These are phyloP conservation scores for Mycena amicta DNA, from an alignment of 768 basidiomycete genomes.

Conservation along the genomic window DNA sequence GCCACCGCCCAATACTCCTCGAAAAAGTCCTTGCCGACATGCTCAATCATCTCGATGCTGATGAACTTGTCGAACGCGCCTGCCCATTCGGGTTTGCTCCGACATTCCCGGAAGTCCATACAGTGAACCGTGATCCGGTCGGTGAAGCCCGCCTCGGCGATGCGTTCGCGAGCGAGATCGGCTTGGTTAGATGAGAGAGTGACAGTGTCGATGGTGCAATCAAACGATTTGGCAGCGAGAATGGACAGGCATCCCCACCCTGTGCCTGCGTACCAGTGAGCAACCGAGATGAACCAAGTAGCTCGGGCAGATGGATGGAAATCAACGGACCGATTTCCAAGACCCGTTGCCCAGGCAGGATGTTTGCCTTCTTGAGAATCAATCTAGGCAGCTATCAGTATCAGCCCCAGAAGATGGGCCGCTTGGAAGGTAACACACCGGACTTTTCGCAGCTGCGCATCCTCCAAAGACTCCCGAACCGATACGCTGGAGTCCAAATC, in stretches of 20 bases:
- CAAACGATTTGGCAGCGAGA: conserved; percentile 42
- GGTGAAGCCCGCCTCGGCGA: conserved; percentile 39
- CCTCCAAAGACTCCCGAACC: conserved; percentile 21
- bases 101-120: conserved; percentile 50
- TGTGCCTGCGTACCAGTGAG: conserved; percentile 42
- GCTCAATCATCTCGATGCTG: conserved; percentile 63
- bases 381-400: too few species aligned
- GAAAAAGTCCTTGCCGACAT: conserved; percentile 53
- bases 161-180: conserved; percentile 44
- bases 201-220: conserved; percentile 55
- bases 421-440: conserved; percentile 17
- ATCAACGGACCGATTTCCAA: conserved; percentile 45
- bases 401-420: not conserved
- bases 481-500: conserved; percentile 45
- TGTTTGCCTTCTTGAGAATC: conserved; percentile 53
- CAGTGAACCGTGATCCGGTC: conserved; percentile 50
- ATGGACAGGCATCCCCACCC: conserved; percentile 59
- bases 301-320: too few species aligned
- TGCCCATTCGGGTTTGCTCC: conserved; percentile 46
- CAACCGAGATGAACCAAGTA: too few species aligned
- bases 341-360: conserved; percentile 49
- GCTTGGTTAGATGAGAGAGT: conserved; percentile 56
- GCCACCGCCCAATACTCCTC: conserved; percentile 50
- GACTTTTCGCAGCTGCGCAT: conserved; percentile 23
- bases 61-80: conserved; percentile 54